Evolutionary conservation across 805 yeast species (phyloP).

Genomic region (Kluyveromyces nonfermentans): DNA sequence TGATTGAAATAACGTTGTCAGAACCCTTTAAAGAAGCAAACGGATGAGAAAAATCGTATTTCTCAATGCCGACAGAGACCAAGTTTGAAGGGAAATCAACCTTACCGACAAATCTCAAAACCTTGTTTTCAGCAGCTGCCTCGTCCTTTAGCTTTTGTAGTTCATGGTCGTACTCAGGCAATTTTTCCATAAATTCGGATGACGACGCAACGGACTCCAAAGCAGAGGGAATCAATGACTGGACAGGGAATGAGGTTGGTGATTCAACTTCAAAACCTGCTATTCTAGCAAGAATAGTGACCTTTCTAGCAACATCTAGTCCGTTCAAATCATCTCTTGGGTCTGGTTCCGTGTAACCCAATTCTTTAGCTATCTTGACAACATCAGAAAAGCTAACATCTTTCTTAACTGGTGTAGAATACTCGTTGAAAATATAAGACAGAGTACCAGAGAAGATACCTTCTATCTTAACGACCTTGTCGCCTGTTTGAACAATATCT

Average conservation of each 20-base stretch:
- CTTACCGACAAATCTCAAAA: constrained; percentile 86
- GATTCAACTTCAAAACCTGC: constrained; percentile 79
- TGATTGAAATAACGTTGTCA: constrained; percentile 89
- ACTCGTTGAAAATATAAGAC: constrained; percentile 91
- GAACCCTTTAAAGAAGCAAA: constrained; percentile 94
- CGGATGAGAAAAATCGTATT: constrained; percentile 84
- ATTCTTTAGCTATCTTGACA: constrained; percentile 75
- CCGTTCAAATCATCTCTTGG: constrained; percentile 99
- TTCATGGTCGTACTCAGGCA: constrained; percentile 78
- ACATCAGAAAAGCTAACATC: constrained; percentile 78
- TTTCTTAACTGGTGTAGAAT: constrained; percentile 57
- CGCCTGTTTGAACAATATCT: constrained; percentile 89
- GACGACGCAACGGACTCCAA: constrained; percentile 66
- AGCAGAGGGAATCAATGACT: constrained; percentile 82
- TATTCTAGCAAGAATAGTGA: constrained; percentile 88
- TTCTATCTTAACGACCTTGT: constrained; percentile 80
- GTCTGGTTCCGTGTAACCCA: constrained; percentile 98
- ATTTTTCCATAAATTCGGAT: constrained; percentile 66
- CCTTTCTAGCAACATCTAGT: constrained; percentile 96
- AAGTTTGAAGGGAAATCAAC: constrained; percentile 64
- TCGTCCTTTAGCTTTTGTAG: constrained; percentile 67
- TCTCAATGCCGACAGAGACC: constrained; percentile 80
- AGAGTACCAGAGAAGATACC: constrained; percentile 96
- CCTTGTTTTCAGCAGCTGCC: constrained; percentile 78
- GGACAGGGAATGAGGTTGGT: constrained; percentile 89